Evolutionary conservation across 1,284 basidiomycete genomes (phyloP).

Genomic region (Exobasidium cylindrosporum): DNA sequence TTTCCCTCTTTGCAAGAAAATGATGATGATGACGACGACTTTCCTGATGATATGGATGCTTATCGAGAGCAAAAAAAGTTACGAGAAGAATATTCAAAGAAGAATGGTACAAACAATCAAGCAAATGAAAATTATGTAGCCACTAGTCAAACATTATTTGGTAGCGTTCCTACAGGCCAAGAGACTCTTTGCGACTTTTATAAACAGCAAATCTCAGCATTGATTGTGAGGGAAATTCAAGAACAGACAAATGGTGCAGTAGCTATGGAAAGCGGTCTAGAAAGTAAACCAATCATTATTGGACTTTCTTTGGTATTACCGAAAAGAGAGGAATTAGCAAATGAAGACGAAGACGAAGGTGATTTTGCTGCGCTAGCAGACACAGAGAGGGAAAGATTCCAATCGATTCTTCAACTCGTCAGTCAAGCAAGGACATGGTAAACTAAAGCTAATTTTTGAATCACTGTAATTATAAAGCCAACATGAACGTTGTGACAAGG

Average conservation of each 20-base stretch:
- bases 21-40: constrained; percentile 11
- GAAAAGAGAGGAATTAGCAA: neutral
- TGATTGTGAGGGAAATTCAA: constrained; percentile 65
- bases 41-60: neutral
- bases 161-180: constrained; percentile 63
- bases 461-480: neutral
- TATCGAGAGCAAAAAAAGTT: neutral
- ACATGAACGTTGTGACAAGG: constrained; percentile 1
- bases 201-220: constrained; percentile 76
- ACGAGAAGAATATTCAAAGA: neutral
- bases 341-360: constrained; percentile 48
- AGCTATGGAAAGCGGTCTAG: constrained; percentile 56
- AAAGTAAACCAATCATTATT: constrained; percentile 25
- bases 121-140: neutral
- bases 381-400: constrained; percentile 66
- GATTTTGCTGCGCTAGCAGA: constrained; percentile 58
- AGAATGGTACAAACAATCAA: constrained; percentile 47
- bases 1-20: neutral
- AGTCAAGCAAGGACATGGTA: constrained; percentile 55
- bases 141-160: constrained; percentile 61
- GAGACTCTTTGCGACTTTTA: constrained; percentile 77
- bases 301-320: constrained; percentile 18
- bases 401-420: constrained; percentile 68
- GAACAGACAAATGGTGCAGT: neutral
- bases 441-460: neutral